Evolutionary conservation across 2,329 filamentous ascomycete genomes (phyloP).

Genomic region (Cryphonectria parasitica): DNA sequence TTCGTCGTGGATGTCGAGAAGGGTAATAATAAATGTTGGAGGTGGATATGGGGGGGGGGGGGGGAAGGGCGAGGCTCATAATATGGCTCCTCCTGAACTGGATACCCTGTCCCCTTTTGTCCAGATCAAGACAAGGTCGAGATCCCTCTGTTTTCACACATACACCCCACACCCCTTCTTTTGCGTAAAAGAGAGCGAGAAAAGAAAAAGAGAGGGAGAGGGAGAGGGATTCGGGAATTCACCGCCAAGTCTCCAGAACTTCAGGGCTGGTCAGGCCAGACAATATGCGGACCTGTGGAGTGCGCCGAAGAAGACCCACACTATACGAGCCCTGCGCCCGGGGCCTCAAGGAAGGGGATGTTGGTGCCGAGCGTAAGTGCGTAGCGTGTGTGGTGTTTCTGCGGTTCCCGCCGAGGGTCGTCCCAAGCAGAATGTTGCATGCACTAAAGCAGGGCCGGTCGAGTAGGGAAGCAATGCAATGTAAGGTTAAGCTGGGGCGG

Average conservation of each 20-base stretch:
- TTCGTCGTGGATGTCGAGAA: background rate
- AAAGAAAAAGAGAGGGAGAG: slow-evolving; percentile 1
- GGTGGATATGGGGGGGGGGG: background rate
- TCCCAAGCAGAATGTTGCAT: background rate
- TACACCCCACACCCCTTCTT: background rate
- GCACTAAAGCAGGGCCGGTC: background rate
- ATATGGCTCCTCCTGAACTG: slow-evolving; percentile 5
- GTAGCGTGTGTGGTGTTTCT: background rate
- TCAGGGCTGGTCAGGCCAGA: slow-evolving; percentile 26
- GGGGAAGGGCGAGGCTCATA: background rate
- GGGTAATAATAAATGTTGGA: slow-evolving; percentile 2
- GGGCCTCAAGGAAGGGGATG: slow-evolving; percentile 9
- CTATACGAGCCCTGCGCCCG: slow-evolving; percentile 27
- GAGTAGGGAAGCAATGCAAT: background rate
- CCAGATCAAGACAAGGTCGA: slow-evolving; percentile 9
- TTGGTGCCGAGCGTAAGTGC: slow-evolving; percentile 12
- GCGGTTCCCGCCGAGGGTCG: background rate
- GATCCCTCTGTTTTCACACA: background rate
- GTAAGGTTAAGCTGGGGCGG: background rate
- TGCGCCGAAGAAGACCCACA: slow-evolving; percentile 27
- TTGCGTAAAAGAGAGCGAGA: background rate
- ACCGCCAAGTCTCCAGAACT: slow-evolving; percentile 27
- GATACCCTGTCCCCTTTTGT: slow-evolving; percentile 26
- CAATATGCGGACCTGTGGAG: slow-evolving; percentile 30
- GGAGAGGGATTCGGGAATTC: slow-evolving; percentile 26